phyloP scores from a whole-genome alignment of 2,329 filamentous ascomycete species.

The Paraphaeosphaeria minitans region DNA sequence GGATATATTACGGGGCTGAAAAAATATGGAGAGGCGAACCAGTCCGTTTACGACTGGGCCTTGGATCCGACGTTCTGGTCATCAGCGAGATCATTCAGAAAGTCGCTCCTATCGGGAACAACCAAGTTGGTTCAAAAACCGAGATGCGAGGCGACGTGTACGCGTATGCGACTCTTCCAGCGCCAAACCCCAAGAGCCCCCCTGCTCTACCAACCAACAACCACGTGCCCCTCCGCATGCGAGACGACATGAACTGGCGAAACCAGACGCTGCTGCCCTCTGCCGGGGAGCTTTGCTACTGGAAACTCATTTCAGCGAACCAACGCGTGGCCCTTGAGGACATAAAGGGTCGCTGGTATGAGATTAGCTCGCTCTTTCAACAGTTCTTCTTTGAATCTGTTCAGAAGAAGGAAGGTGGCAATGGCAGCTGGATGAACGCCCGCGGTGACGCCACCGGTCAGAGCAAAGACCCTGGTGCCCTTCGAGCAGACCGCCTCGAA shows the following conservation, averaged over 20 bases:
- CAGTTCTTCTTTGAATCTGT: conserved; percentile 40
- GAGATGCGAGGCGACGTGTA: conserved; percentile 59
- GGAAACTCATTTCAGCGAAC: conserved; percentile 48
- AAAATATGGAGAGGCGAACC: conserved; percentile 66
- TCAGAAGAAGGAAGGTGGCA: conserved; percentile 48
- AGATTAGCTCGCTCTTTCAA: conserved; percentile 56
- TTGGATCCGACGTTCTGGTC: conserved; percentile 56
- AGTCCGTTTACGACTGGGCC: conserved; percentile 56
- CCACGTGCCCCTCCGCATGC: conserved; percentile 57
- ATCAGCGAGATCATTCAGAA: conserved; percentile 52
- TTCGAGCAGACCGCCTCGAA: conserved; percentile 41
- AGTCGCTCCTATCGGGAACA: conserved; percentile 21
- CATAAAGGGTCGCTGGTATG: conserved; percentile 66
- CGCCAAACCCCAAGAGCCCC: conserved; percentile 37
- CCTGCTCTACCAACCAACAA: conserved; percentile 47
- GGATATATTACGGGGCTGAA: conserved; percentile 62
- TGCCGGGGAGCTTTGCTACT: conserved; percentile 47
- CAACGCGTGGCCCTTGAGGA: conserved; percentile 51
- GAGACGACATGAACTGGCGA: conserved; percentile 57
- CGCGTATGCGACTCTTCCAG: conserved; percentile 49
- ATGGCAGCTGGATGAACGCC: conserved; percentile 55
- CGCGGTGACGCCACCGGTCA: conserved; percentile 47
- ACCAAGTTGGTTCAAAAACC: conserved; percentile 36
- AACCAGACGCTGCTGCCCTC: conserved; percentile 51
- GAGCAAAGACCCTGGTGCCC: conserved; percentile 32